These are phyloP conservation scores for Allomyces javanicus DNA, from an alignment of 192 early-diverging fungal genomes.

Conservation along the genomic window DNA sequence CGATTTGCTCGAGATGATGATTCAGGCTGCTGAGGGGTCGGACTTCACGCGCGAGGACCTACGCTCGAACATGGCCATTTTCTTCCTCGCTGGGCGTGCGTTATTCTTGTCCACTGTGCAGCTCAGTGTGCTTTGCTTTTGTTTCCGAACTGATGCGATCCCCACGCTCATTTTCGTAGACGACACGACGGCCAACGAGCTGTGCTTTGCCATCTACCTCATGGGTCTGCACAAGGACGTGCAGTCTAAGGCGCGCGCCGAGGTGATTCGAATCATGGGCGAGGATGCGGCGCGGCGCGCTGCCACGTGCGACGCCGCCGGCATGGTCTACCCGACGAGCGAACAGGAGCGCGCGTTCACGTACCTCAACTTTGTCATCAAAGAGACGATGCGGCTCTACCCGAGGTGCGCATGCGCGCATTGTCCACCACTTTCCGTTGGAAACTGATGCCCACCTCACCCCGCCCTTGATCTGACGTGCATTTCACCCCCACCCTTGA, in stretches of 20 bases:
- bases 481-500: no score
- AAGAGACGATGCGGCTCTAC: background rate
- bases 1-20: background rate
- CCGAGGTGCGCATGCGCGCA: background rate
- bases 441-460: no score
- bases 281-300: constrained; percentile 21
- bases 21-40: background rate
- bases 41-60: background rate
- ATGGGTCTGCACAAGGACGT: background rate
- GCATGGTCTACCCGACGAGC: background rate
- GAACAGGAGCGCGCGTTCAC: background rate
- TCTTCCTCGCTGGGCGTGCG: background rate
- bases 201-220: background rate
- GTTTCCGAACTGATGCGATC: background rate
- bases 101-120: background rate
- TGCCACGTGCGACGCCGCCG: constrained; percentile 9
- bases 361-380: background rate
- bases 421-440: no score
- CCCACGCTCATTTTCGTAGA: background rate
- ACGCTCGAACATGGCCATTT: background rate
- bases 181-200: background rate
- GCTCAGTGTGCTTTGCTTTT: no score
- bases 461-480: constrained; percentile 2
- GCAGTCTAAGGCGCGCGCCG: constrained; percentile 29
- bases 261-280: constrained; percentile 11